A percentile compares a stretch with the other conserved stretches of the same genome.
Evolutionary conservation across 257 asterid genomes (phyloP).

Genomic region (Scutellaria baicalensis): DNA sequence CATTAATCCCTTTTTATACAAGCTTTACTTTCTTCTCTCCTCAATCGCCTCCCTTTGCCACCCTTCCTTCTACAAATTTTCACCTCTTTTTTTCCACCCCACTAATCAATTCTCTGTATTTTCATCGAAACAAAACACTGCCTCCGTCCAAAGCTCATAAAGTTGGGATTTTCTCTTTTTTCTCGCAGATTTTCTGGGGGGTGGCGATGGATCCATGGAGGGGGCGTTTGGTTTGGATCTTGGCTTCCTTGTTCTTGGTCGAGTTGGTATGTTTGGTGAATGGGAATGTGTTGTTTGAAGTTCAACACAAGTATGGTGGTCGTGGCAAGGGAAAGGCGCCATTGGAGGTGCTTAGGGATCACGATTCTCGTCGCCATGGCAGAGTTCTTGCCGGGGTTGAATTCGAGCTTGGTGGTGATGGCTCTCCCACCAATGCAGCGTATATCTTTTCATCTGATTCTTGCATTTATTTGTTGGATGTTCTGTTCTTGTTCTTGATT

Average conservation of each 20-base stretch:
- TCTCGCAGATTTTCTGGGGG: conserved; percentile 1
- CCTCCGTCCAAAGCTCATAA: background rate
- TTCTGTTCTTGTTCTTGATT: background rate
- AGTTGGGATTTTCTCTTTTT: background rate
- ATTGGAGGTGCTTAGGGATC: conserved; percentile 35
- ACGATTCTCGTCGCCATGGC: conserved; percentile 55
- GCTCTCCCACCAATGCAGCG: conserved; percentile 46
- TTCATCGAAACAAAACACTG: background rate
- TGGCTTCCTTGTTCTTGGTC: background rate
- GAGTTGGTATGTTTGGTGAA: background rate
- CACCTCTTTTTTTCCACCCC: background rate
- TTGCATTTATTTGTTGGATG: background rate
- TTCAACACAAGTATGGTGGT: conserved; percentile 40
- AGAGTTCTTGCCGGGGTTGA: conserved; percentile 42
- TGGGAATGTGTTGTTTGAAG: conserved; percentile 34
- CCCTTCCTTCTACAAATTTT: background rate
- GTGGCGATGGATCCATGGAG: conserved; percentile 35
- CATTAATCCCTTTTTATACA: background rate
- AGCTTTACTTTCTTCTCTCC: background rate
- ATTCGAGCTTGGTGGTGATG: conserved; percentile 47
- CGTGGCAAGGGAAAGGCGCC: conserved; percentile 23
- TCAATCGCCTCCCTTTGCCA: background rate
- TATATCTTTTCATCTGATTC: conserved; percentile 6
- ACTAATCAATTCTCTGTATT: background rate
- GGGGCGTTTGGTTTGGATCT: conserved; percentile 10